Percentiles rank a stretch among this genome's conserved stretches.
These are phyloP conservation scores for Cucurbita argyrosperma DNA, from an alignment of 306 rosid genomes.

Conservation along the genomic window DNA sequence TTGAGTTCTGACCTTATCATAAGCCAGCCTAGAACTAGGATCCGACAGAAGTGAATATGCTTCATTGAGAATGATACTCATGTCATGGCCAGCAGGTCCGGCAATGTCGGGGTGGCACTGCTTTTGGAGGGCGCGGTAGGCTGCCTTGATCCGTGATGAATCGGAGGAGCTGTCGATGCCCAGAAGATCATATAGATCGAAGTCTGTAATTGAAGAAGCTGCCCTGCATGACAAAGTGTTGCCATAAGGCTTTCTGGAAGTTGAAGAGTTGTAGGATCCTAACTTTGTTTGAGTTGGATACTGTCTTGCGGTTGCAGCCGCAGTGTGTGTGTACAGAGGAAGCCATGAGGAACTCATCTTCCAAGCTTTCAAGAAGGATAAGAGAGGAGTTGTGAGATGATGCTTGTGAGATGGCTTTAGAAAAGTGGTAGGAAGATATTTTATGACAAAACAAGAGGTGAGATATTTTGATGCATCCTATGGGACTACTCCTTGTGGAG, in stretches of 20 bases:
- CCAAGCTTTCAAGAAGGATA: neutral
- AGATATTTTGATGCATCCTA: neutral
- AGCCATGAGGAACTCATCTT: constrained; percentile 14
- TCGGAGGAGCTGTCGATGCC: constrained; percentile 64
- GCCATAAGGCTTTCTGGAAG: neutral
- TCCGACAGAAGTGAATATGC: constrained; percentile 71
- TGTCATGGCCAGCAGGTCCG: constrained; percentile 81
- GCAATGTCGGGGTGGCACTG: constrained; percentile 88
- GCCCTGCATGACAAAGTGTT: constrained; percentile 30
- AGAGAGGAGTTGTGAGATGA: neutral
- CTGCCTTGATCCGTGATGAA: constrained; percentile 47
- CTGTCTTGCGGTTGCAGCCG: neutral
- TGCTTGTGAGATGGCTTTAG: neutral
- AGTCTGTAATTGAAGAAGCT: constrained; percentile 25
- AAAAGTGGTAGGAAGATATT: neutral
- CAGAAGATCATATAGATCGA: constrained; percentile 78
- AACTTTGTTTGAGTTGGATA: neutral
- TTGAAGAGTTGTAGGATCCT: neutral
- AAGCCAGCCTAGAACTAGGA: constrained; percentile 51
- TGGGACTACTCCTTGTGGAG: neutral
- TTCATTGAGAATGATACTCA: constrained; percentile 85
- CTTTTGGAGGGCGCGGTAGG: constrained; percentile 73
- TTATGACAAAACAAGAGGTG: neutral
- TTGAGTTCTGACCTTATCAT: constrained; percentile 47
- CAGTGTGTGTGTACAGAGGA: neutral